Conservation (phyloP, 1,139 yeast species). For the Lodderomyces jiufengensis region DNA sequence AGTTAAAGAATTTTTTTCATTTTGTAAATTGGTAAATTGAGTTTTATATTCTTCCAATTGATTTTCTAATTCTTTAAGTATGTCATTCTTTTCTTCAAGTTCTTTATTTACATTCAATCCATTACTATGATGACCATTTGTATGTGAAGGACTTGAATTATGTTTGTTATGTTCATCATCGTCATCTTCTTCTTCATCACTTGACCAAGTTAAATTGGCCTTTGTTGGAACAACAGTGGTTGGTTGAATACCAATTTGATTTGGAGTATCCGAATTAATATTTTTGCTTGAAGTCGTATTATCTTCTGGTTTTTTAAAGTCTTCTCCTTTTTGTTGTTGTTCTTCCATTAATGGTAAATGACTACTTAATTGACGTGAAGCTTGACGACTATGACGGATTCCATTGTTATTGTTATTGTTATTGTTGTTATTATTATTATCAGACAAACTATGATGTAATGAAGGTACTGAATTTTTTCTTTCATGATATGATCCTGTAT, state of each 20-base stretch:
- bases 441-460: slow-evolving; percentile 1
- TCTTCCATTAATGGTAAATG: slow-evolving; percentile 4
- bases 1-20: slow-evolving; percentile 18
- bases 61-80: slow-evolving; percentile 13
- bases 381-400: slow-evolving; percentile 8
- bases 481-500: slow-evolving; percentile 4
- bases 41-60: slow-evolving; percentile 14
- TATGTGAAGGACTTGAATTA: neutral
- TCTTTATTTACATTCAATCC: neutral
- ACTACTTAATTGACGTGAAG: slow-evolving; percentile 9
- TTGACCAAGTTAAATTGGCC: slow-evolving; percentile 78
- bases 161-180: slow-evolving; percentile 11
- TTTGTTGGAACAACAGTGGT: slow-evolving; percentile 72
- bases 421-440: slow-evolving; percentile 1
- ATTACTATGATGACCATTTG: neutral
- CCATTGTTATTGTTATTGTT: too few relatives aligned
- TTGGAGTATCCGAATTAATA: slow-evolving; percentile 17
- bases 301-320: slow-evolving; percentile 4
- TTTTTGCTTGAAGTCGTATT: slow-evolving; percentile 13
- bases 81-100: slow-evolving; percentile 6
- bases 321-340: slow-evolving; percentile 6
- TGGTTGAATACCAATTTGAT: slow-evolving; percentile 45
- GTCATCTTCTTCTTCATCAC: slow-evolving; percentile 59
- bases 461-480: slow-evolving; percentile 10
- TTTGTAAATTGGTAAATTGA: slow-evolving; percentile 10